Base-by-base conservation (phyloP, 257 asterid genomes). In the Nemophila menziesii region DNA sequence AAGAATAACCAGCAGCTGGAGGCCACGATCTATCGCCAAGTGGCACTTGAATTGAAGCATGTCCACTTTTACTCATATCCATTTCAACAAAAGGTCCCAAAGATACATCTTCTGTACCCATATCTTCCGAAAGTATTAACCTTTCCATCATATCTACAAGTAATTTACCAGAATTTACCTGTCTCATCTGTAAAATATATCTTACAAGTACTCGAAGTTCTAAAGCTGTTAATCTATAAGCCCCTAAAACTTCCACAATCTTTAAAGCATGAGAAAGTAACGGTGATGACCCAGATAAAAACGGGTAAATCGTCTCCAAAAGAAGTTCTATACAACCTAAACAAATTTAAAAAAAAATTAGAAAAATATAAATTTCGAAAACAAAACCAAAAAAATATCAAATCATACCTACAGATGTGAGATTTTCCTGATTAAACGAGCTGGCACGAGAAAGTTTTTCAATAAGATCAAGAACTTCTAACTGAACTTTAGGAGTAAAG, bases 11-110 rank as follows among this genome's bases (percentile, higher is more conserved):
- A 56, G 99, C 99, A 40, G 85, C 96, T 49, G 99, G 99, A 56
- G 99, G 99, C 99, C 99, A 85, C 24, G 96, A 81, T 72, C 99
- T 85, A 73, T 90, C 99, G 48, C 99, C 99, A 55, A 90, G 52
- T 58, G 99, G 94, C 61, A 90, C 99, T 70, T 90, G 99, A 64
- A 90, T 71, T 36, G 93, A 85, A 72, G 94, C 93, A 62, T 79
- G 90, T 39, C 99, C 99, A 21, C 53, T 52, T 72, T 82, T 90
- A 72, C 86, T 90, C 99, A 79, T 90, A 65, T 81, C 86, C 62
- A 90, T 69, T 80, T 90, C 96, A 42, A 79, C 77, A 79, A 81
- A 85, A 5, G 99, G 96, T 60, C 96, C 96, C 45, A 90, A 78
- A 66, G 99, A 72, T 56, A 74, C 75, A 69, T 79, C 77, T 42